Evolutionary conservation across 1,284 basidiomycete genomes (phyloP).

Genomic region (Sporisorium iseilematis-ciliati): DNA sequence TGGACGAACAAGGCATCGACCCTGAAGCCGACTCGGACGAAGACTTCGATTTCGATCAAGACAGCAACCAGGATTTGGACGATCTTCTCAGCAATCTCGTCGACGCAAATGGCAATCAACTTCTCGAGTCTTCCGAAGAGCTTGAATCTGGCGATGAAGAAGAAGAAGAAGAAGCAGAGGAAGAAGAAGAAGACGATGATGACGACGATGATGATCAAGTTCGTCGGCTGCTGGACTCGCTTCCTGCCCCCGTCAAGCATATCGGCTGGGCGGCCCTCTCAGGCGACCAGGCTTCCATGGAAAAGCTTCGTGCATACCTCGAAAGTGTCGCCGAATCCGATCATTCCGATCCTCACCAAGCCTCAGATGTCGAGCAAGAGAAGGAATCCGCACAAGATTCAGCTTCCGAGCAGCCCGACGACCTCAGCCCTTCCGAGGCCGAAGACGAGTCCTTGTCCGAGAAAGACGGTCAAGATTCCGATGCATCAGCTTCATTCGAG

Average conservation of each 20-base stretch:
- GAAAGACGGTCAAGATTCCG: not conserved
- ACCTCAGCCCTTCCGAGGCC: constrained; percentile 9
- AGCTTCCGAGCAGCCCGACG: not conserved
- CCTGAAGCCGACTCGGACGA: constrained; percentile 49
- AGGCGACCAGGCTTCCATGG: constrained; percentile 13
- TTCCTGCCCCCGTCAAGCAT: constrained; percentile 23
- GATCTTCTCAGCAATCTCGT: constrained; percentile 19
- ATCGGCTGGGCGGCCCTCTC: constrained; percentile 25
- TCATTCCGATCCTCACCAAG: constrained; percentile 18
- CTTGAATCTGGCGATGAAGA: constrained; percentile 13
- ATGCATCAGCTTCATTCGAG: not conserved
- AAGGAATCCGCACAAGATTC: constrained; percentile 1
- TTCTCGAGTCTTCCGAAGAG: constrained; percentile 14
- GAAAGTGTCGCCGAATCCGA: constrained; percentile 29
- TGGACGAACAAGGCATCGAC: constrained; percentile 52
- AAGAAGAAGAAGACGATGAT: constrained; percentile 18
- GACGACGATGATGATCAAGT: constrained; percentile 23
- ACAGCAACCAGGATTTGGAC: constrained; percentile 23
- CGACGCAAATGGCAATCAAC: constrained; percentile 8
- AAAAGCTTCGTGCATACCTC: constrained; percentile 21
- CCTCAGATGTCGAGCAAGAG: constrained; percentile 7
- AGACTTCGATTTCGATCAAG: constrained; percentile 43
- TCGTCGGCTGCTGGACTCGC: constrained; percentile 11
- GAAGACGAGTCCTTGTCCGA: constrained; percentile 17
- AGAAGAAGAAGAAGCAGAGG: constrained; percentile 7